Percentiles rank a stretch among this genome's conserved stretches.
Evolutionary conservation across 176 grass and related monocot genomes (phyloP).

Genomic region (Musa schizocarpa): DNA sequence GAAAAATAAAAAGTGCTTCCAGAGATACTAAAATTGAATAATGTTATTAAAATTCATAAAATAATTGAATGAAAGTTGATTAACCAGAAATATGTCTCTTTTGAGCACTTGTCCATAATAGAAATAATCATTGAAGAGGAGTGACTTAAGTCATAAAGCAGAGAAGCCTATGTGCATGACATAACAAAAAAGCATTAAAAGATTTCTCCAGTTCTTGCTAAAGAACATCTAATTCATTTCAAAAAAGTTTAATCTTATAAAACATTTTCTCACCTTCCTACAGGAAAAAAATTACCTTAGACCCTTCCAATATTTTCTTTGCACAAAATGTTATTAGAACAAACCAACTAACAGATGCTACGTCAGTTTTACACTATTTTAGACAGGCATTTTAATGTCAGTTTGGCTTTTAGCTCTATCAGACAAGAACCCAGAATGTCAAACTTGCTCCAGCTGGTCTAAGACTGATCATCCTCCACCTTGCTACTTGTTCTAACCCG

Average conservation of each 20-base stretch:
- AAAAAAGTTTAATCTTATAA: neutral
- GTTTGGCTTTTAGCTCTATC: too few species aligned
- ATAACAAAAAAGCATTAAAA: neutral
- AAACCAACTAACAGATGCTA: too few species aligned
- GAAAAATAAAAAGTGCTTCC: constrained; percentile 31
- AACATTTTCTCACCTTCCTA: neutral
- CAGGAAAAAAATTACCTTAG: neutral
- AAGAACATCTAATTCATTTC: neutral
- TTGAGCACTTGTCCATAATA: too few species aligned
- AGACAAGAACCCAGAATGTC: too few species aligned
- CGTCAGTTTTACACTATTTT: too few species aligned
- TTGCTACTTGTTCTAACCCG: too few species aligned
- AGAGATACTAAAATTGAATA: constrained; percentile 9
- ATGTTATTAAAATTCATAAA: neutral
- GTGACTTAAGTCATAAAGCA: neutral
- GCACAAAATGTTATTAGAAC: too few species aligned
- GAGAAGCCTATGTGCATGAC: neutral
- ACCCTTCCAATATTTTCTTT: neutral
- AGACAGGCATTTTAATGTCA: too few species aligned
- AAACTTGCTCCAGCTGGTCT: too few species aligned
- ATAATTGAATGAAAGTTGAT: neutral
- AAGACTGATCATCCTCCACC: too few species aligned
- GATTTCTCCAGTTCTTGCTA: neutral
- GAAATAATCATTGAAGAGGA: constrained; percentile 16
- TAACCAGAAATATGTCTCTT: neutral